Base-by-base conservation (phyloP, 208 protist species). In the Leishmania tropica region DNA sequence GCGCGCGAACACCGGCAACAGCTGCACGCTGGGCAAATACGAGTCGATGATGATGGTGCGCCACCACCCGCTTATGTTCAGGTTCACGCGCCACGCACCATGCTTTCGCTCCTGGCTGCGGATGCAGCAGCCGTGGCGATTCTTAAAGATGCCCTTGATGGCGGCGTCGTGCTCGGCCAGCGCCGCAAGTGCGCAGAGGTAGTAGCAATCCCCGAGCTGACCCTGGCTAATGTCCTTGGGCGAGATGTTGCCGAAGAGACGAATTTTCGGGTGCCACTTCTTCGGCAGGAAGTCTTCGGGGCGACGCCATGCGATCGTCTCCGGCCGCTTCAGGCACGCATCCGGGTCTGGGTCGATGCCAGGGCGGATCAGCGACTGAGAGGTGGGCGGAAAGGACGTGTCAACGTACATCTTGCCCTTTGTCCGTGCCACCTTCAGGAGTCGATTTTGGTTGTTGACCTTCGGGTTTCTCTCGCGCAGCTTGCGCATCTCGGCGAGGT, bases 211-310 rank as follows among this genome's bases (percentile, higher is more conserved):
- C 8, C 90, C 93, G 31, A 95, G 85, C 65, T 83, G 73, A 28
- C 93, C 91, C 70, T 96, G 93, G 75, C 91, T 89, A 42, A 96
- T 91, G 73, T 96, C 93, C 76, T 81, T 76, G 10, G 92, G 92
- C 31, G 81, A 81, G 56, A 94, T 81, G 13, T 56, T 31, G 13
- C 83, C 71, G 81, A 82, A 92, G 40, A 92, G 78, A n/a, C 68
- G 76, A 56, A 92, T 87, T 62, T 89, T 81, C 35, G 84, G 85
- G 47, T 88, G 80, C 87, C 85, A 88, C 67, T 83, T 53, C 47
- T 74, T 75, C 31, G 91, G 81, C 79, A 94, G 76, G 79, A 90
- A 95, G 76, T 94, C 88, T 65, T 82, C 35, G 21, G 90, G 88
- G 54, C 89, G 87, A 21, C 81, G 82, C 92, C 90, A 95, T 70